Evolutionary conservation across 2,329 filamentous ascomycete species (phyloP).

Genomic region (Sarocladium strictum): DNA sequence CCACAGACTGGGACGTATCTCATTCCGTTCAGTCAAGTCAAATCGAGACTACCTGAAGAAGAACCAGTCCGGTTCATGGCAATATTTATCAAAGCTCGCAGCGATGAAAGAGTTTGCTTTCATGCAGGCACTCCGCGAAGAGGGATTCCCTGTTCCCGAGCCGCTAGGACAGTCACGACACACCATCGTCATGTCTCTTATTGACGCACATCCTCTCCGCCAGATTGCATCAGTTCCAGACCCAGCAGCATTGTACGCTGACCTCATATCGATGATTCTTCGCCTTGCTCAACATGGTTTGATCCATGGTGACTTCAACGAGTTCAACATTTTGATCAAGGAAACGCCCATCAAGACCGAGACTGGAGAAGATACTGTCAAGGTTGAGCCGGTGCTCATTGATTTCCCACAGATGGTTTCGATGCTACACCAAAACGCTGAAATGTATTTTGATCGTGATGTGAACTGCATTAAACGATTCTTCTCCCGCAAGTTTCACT

Average conservation of each 20-base stretch:
- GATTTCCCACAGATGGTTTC: slow-evolving; percentile 99
- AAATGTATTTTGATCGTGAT: slow-evolving; percentile 96
- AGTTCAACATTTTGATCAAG: slow-evolving; percentile 96
- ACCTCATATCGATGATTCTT: slow-evolving; percentile 82
- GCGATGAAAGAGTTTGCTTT: slow-evolving; percentile 94
- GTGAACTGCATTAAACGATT: slow-evolving; percentile 94
- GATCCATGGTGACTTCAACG: slow-evolving; percentile 98
- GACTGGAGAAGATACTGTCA: slow-evolving; percentile 35
- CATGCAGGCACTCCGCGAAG: slow-evolving; percentile 77
- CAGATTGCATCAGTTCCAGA: slow-evolving; percentile 82
- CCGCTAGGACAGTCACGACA: slow-evolving; percentile 87
- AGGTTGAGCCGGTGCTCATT: slow-evolving; percentile 75
- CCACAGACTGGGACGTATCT: slow-evolving; percentile 89
- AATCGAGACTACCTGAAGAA: slow-evolving; percentile 94
- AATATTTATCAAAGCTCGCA: slow-evolving; percentile 92
- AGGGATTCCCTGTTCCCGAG: slow-evolving; percentile 84
- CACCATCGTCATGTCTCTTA: slow-evolving; percentile 91
- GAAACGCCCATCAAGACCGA: slow-evolving; percentile 45
- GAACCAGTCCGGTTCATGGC: slow-evolving; percentile 77
- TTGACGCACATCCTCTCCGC: slow-evolving; percentile 86
- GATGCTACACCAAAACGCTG: slow-evolving; percentile 85
- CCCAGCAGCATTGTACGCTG: slow-evolving; percentile 80
- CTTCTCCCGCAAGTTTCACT: slow-evolving; percentile 84
- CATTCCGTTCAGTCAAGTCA: slow-evolving; percentile 91
- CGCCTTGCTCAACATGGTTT: slow-evolving; percentile 78